Conservation (phyloP, 768 basidiomycete species). For the Boletus sp. region DNA sequence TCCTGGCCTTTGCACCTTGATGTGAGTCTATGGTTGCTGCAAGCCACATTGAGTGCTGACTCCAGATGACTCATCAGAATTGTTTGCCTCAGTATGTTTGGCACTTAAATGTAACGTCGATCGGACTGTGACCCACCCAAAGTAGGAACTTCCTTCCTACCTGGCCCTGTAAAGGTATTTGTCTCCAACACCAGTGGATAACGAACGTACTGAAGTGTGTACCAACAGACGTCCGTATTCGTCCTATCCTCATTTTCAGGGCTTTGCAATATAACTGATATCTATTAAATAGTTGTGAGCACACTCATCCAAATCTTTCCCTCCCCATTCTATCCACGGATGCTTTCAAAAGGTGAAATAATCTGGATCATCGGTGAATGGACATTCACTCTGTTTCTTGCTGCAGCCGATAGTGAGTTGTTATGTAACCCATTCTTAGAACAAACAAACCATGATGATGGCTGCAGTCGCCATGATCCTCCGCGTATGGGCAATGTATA, state of each 20-base stretch:
- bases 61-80: too few species aligned
- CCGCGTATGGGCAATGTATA: constrained; percentile 2
- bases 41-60: too few species aligned
- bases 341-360: neutral
- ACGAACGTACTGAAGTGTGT: neutral
- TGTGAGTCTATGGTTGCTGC: too few species aligned
- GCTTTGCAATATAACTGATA: neutral
- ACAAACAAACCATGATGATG: neutral
- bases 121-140: too few species aligned
- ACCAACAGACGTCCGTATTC: neutral
- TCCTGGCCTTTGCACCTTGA: neutral
- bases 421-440: neutral
- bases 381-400: neutral
- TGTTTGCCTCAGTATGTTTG: too few species aligned
- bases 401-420: constrained; percentile 8
- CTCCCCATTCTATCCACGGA: neutral
- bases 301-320: too few species aligned
- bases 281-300: neutral
- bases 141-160: neutral
- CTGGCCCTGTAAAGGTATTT: too few species aligned
- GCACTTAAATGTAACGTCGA: too few species aligned
- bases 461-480: neutral
- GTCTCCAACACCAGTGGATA: too few species aligned
- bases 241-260: too few species aligned
- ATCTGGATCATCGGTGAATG: neutral